Percentiles rank a stretch among this genome's conserved stretches.
Conservation (phyloP, 1,284 basidiomycete genomes). For the Cutaneotrichosporon mucoides region DNA sequence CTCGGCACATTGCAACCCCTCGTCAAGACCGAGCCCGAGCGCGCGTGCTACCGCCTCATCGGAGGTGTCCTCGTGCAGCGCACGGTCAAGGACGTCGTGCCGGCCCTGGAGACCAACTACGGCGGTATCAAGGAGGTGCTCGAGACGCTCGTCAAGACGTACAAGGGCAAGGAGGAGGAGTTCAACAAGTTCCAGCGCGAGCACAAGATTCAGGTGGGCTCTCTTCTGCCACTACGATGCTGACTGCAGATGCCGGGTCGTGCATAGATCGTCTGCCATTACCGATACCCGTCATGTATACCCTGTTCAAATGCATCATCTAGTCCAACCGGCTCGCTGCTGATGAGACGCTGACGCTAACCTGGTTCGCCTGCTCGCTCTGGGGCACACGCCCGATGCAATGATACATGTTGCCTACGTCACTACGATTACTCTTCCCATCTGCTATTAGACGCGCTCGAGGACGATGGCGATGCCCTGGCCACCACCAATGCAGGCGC, state of each 20-base stretch:
- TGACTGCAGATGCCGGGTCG: conserved; percentile 15
- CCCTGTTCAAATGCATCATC: conserved; percentile 4
- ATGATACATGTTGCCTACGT: conserved; percentile 4
- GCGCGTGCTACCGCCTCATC: conserved; percentile 94
- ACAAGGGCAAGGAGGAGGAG: conserved; percentile 80
- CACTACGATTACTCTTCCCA: not conserved
- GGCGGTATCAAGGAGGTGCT: conserved; percentile 82
- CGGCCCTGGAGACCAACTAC: conserved; percentile 77
- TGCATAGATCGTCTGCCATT: not conserved
- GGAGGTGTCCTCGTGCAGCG: conserved; percentile 94
- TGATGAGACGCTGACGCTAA: not conserved
- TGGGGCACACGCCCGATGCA: not conserved
- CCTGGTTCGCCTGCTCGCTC: too few species aligned
- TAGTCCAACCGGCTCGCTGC: not conserved
- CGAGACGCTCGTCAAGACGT: conserved; percentile 69
- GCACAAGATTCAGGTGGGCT: conserved; percentile 63
- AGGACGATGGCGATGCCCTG: conserved; percentile 47
- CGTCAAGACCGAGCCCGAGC: conserved; percentile 71
- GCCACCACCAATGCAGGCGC: conserved; percentile 55
- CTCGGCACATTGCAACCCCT: conserved; percentile 71
- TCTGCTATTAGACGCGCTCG: conserved; percentile 22
- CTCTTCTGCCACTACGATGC: too few species aligned
- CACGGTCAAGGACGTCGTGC: conserved; percentile 92
- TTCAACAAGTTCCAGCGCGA: conserved; percentile 78
- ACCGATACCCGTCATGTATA: conserved; percentile 18